A percentile compares a stretch with the other conserved stretches of the same genome.
Conservation (phyloP, 768 basidiomycete genomes). For the Termitomyces bulborhizus region DNA sequence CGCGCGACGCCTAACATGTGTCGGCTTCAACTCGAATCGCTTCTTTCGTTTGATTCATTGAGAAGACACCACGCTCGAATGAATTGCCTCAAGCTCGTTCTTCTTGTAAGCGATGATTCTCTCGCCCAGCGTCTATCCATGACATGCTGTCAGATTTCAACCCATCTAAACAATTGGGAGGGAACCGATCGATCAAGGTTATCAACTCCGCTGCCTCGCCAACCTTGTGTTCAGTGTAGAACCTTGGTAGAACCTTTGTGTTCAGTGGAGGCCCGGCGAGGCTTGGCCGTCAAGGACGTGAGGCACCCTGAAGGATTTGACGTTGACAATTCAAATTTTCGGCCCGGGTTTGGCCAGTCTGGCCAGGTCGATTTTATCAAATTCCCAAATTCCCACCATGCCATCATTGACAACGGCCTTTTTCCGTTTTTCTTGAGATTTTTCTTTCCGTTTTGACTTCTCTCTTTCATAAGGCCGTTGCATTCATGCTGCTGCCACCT, state of each 20-base stretch:
- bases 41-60: not conserved
- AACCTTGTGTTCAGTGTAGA: not conserved
- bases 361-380: not conserved
- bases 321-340: not conserved
- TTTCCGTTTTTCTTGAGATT: not conserved
- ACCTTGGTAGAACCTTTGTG: no score
- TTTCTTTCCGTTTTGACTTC: not conserved
- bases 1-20: not conserved
- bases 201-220: no score
- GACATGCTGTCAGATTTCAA: not conserved
- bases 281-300: not conserved
- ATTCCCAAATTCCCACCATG: not conserved
- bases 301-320: not conserved
- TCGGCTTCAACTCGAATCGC: not conserved
- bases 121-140: no score
- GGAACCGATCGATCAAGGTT: not conserved
- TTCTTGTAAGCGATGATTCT: no score
- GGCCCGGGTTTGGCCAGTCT: not conserved
- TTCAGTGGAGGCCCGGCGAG: not conserved
- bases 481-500: slow-evolving; percentile 10
- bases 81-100: no score
- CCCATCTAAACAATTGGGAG: not conserved
- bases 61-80: not conserved
- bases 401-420: not conserved
- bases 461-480: not conserved